Base-by-base conservation (phyloP, 2,329 filamentous ascomycete species). In the Xylariaceae sp. region DNA sequence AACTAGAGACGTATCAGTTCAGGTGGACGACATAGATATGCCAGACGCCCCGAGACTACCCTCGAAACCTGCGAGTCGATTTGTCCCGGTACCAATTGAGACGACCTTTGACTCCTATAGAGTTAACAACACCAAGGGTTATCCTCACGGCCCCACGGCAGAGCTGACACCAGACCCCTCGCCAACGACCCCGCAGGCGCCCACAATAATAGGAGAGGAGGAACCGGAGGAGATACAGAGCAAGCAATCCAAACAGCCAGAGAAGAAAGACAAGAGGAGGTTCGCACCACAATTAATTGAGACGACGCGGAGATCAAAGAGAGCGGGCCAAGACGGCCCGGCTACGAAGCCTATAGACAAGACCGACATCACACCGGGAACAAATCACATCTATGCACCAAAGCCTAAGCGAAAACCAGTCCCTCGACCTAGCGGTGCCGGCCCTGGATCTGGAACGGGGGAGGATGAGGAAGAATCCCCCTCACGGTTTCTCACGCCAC, bases 281-380 rank as follows among this genome's bases (percentile, higher is more conserved):
- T 96, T 96, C 71, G 82, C 87, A 26, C 91, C 91, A 12, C 88
- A 93, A 67, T 78, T 96, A 52, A 87, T 96, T 59, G 91, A 93
- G 73, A 93, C 90, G 2, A 89, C 89, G 3, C 85, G 86, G 65
- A 82, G 91, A 50, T 86, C 86, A 32, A 85, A 89, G 60, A 86
- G 86, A 66, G 82, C 82, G 16, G 86, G 86, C 19, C 88, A 91
- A 65, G 73, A 80, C 1, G 81, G 80, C 5, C 85, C 86, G 19
- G 83, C 86, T 26, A 84, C 86, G 20, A 80, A 79, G 51, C 85
- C 83, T 10, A 81, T 82, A 55, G 86, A 90, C 74, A 90, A 88
- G 75, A 91, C 89, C 37, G 88, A 91, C 68, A 87, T 87, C 52
- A 85, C 83, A 0, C 84, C 85, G 40, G 85, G 85, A 63, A 84